Evolutionary conservation across 805 yeast species (phyloP).

Genomic region (Sungouiella blattae): DNA sequence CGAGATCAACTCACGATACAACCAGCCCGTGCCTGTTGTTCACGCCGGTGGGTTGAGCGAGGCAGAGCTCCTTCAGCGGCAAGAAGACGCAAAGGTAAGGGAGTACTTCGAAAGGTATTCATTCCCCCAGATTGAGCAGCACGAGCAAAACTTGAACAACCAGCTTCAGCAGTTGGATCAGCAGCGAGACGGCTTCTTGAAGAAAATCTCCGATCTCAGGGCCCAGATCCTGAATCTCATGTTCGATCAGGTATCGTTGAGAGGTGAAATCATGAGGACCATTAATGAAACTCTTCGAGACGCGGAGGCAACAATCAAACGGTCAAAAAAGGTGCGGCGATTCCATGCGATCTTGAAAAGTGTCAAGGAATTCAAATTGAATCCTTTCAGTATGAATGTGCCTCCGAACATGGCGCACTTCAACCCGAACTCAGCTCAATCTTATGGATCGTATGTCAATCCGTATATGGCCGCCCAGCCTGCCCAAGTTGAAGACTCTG

Average conservation of each 20-base stretch:
- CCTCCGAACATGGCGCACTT: neutral
- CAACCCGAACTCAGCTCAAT: neutral
- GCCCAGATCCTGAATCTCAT: constrained; percentile 5
- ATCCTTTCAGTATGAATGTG: neutral
- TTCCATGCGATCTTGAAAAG: constrained; percentile 7
- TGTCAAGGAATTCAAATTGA: constrained; percentile 7
- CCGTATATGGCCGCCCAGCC: constrained; percentile 2
- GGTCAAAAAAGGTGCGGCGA: constrained; percentile 7
- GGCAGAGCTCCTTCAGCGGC: neutral
- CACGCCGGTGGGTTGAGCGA: constrained; percentile 17
- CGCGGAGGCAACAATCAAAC: constrained; percentile 5
- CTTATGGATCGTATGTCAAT: constrained; percentile 2
- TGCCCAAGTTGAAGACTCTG: constrained; percentile 8
- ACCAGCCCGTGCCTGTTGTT: constrained; percentile 28
- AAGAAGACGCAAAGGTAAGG: constrained; percentile 2
- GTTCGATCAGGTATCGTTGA: constrained; percentile 1
- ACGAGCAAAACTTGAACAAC: constrained; percentile 7
- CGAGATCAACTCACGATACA: constrained; percentile 8
- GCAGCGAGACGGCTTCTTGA: constrained; percentile 3
- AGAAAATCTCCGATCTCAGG: constrained; percentile 2
- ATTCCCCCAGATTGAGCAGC: constrained; percentile 7
- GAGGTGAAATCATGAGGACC: constrained; percentile 3
- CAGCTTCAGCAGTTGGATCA: constrained; percentile 7
- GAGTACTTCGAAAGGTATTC: constrained; percentile 8
- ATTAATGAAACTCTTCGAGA: constrained; percentile 4